These are phyloP conservation scores for Saccharomyces uvarum DNA, from an alignment of 1,139 yeast genomes.

Conservation along the genomic window DNA sequence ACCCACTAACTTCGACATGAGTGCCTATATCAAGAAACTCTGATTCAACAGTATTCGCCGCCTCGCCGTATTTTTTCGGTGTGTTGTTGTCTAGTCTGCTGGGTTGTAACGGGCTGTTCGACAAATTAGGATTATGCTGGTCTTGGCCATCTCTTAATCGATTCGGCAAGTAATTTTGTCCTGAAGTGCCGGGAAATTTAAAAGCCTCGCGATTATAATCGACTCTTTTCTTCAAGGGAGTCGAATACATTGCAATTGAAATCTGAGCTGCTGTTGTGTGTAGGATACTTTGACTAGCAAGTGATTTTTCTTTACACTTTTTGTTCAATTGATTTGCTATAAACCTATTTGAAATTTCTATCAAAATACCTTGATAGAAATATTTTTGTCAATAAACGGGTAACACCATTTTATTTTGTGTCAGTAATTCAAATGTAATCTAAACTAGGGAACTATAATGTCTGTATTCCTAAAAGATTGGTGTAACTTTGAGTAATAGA, in stretches of 20 bases:
- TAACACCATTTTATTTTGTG: background rate
- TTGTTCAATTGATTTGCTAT: background rate
- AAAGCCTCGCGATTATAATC: constrained; percentile 1
- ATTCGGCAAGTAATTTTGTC: background rate
- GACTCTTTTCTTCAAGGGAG: constrained; percentile 5
- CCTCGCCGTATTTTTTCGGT: background rate
- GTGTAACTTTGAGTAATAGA: background rate
- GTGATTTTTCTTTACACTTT: background rate
- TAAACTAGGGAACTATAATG: background rate
- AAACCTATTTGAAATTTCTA: background rate
- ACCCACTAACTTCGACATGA: constrained; percentile 23
- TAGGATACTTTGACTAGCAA: background rate
- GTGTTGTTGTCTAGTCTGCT: background rate
- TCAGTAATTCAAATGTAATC: background rate
- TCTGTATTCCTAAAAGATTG: background rate
- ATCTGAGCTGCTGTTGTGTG: background rate
- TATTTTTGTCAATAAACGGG: background rate
- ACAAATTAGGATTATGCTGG: background rate
- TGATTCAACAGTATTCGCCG: background rate
- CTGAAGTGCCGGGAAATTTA: constrained; percentile 2
- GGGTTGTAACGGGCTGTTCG: background rate
- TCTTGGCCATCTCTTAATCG: background rate
- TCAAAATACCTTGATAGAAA: background rate
- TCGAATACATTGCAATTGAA: constrained; percentile 3
- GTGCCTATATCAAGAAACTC: background rate